These are phyloP conservation scores for Phascolomyces articulosus DNA, from an alignment of 371 early-diverging fungal species.

Conservation along the genomic window DNA sequence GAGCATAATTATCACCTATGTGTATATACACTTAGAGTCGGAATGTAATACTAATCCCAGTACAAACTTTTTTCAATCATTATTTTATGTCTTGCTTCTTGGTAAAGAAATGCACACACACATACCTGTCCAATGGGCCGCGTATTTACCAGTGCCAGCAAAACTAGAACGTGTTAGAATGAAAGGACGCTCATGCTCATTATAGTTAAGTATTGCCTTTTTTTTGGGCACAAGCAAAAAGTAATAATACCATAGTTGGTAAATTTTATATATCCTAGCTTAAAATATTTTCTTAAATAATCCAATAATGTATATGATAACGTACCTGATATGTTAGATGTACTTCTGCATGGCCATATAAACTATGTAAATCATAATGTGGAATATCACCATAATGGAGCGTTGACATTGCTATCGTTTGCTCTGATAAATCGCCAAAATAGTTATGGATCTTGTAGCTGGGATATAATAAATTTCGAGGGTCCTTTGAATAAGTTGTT, in stretches of 20 bases:
- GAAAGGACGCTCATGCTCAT: conserved; percentile 63
- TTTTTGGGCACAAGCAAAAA: too few relatives aligned
- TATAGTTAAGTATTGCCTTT: conserved; percentile 27
- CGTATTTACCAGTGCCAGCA: conserved; percentile 52
- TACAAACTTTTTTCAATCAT: too few relatives aligned
- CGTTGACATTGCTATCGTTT: conserved; percentile 61
- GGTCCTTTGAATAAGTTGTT: conserved; percentile 8
- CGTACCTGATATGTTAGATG: conserved; percentile 33
- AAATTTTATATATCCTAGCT: too few relatives aligned
- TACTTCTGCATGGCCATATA: conserved; percentile 48
- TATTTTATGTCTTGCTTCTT: too few relatives aligned
- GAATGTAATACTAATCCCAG: too few relatives aligned
- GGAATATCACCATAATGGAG: conserved; percentile 53
- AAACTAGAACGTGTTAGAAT: conserved; percentile 73
- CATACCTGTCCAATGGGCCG: too few relatives aligned
- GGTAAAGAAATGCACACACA: too few relatives aligned
- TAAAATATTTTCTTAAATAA: too few relatives aligned
- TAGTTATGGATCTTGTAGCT: conserved; percentile 37
- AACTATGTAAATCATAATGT: conserved; percentile 68
- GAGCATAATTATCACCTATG: too few relatives aligned
- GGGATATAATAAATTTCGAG: conserved; percentile 35
- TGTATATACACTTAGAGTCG: too few relatives aligned
- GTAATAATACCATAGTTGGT: too few relatives aligned
- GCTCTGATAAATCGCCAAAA: conserved; percentile 44
- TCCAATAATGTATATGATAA: too few relatives aligned